These are phyloP conservation scores for Fusarium temperatum DNA, from an alignment of 2,329 filamentous ascomycete species.

Conservation along the genomic window DNA sequence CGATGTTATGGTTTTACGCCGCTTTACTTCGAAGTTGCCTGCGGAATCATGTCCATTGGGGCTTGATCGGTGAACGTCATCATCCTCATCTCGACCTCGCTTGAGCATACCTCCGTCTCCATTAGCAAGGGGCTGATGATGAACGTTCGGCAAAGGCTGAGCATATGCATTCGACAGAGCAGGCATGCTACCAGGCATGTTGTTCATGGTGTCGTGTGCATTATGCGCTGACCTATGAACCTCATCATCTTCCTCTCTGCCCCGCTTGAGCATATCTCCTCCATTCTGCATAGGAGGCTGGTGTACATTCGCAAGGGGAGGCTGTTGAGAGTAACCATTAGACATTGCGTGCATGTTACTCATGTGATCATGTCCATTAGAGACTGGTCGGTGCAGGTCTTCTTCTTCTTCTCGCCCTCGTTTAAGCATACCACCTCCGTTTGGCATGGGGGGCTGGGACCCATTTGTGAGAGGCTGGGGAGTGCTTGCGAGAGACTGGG, in stretches of 20 bases:
- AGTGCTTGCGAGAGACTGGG: conserved; percentile 29
- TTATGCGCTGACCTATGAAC: conserved; percentile 69
- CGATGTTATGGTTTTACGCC: conserved; percentile 74
- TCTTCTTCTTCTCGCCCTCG: conserved; percentile 69
- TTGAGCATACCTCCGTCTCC: conserved; percentile 62
- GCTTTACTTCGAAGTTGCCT: conserved; percentile 72
- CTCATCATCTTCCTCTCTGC: conserved; percentile 70
- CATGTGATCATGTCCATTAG: conserved; percentile 76
- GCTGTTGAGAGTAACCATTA: conserved; percentile 71
- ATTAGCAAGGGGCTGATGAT: conserved; percentile 57
- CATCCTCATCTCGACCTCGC: conserved; percentile 67
- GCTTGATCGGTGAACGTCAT: conserved; percentile 24
- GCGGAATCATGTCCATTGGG: conserved; percentile 54
- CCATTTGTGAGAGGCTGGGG: conserved; percentile 21
- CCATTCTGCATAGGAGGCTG: conserved; percentile 67
- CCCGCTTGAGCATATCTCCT: conserved; percentile 57
- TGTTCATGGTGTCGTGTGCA: conserved; percentile 73
- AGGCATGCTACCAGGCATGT: conserved; percentile 66
- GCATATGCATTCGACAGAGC: conserved; percentile 70
- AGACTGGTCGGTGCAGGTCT: conserved; percentile 63
- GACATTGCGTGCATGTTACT: conserved; percentile 66
- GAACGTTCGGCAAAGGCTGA: conserved; percentile 55
- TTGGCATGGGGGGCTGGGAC: conserved; percentile 58
- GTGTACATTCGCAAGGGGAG: conserved; percentile 48
- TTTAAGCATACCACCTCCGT: conserved; percentile 65